phyloP scores from a whole-genome alignment of 495 filamentous ascomycete species.

The Neurospora sp. region DNA sequence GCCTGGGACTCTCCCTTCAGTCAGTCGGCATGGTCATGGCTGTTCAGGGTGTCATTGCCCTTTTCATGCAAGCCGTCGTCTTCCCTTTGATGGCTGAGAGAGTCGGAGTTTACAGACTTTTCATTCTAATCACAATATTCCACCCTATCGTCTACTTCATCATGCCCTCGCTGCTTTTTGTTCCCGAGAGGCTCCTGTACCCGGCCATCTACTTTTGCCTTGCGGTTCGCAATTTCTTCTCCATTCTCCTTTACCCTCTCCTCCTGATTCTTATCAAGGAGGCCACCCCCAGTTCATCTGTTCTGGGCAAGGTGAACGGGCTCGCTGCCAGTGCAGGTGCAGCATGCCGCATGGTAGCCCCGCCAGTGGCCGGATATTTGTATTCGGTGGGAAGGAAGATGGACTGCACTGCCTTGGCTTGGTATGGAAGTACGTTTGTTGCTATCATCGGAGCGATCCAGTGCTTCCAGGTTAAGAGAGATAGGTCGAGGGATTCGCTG shows the following conservation, averaged over 20 bases:
- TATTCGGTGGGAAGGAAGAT: slow-evolving; percentile 58
- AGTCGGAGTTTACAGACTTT: slow-evolving; percentile 65
- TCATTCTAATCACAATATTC: slow-evolving; percentile 61
- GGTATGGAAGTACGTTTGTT: slow-evolving; percentile 65
- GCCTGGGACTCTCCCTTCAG: slow-evolving; percentile 61
- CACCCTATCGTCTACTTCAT: slow-evolving; percentile 69
- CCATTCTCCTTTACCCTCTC: slow-evolving; percentile 67
- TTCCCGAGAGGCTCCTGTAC: slow-evolving; percentile 49
- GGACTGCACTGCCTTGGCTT: slow-evolving; percentile 64
- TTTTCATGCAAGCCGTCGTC: slow-evolving; percentile 65
- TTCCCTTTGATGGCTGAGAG: slow-evolving; percentile 62
- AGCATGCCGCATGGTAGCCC: slow-evolving; percentile 64
- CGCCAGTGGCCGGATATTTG: slow-evolving; percentile 63
- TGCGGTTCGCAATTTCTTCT: slow-evolving; percentile 60
- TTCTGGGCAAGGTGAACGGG: slow-evolving; percentile 71
- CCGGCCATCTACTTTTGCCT: slow-evolving; percentile 65
- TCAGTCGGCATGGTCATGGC: slow-evolving; percentile 72
- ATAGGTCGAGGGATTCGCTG: background rate
- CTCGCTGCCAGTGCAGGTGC: slow-evolving; percentile 71
- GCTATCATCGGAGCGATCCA: slow-evolving; percentile 60
- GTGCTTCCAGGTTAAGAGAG: slow-evolving; percentile 51
- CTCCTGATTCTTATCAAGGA: slow-evolving; percentile 79
- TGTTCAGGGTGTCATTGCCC: slow-evolving; percentile 66
- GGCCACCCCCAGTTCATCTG: slow-evolving; percentile 54
- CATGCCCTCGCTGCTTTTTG: slow-evolving; percentile 55